Conservation (phyloP, 305 asterid species). For the Striga hermonthica region DNA sequence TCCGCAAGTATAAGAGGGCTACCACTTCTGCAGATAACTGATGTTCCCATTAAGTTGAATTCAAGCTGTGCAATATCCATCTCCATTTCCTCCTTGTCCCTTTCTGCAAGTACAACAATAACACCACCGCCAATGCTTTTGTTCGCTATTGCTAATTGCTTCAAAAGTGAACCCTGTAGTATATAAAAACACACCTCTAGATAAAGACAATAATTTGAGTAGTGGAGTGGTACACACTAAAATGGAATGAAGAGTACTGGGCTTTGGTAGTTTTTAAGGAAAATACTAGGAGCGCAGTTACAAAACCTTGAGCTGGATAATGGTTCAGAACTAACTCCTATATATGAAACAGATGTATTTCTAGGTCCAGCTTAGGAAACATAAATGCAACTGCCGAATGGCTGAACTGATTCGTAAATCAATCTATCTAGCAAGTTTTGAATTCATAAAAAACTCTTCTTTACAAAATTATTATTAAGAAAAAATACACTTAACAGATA, state of each 20-base stretch:
- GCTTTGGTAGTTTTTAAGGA: slow-evolving; percentile 3
- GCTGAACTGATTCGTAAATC: slow-evolving; percentile 16
- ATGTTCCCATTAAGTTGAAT: slow-evolving; percentile 91
- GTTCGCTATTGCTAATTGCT: slow-evolving; percentile 95
- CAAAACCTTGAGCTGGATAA: slow-evolving; percentile 1
- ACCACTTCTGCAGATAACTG: slow-evolving; percentile 94
- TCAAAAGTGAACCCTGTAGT: slow-evolving; percentile 87
- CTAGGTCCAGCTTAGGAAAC: slow-evolving; percentile 20
- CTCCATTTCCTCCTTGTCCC: slow-evolving; percentile 99
- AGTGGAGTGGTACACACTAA: slow-evolving; percentile 17
- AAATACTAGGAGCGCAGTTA: slow-evolving; percentile 14
- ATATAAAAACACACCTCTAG: background rate
- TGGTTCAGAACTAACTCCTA: slow-evolving; percentile 2
- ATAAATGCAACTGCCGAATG: slow-evolving; percentile 4
- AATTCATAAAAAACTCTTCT: slow-evolving; percentile 11
- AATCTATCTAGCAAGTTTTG: slow-evolving; percentile 23
- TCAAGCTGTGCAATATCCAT: slow-evolving; percentile 89
- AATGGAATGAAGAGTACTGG: slow-evolving; percentile 17
- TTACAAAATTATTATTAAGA: slow-evolving; percentile 16
- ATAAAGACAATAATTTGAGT: background rate
- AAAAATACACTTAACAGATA: slow-evolving; percentile 3
- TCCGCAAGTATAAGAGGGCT: slow-evolving; percentile 98
- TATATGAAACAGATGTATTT: background rate
- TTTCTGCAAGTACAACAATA: slow-evolving; percentile 93
- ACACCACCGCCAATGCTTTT: slow-evolving; percentile 95